These are phyloP conservation scores for Corrigiola litoralis DNA, from an alignment of 179 eudicot species.

Conservation along the genomic window DNA sequence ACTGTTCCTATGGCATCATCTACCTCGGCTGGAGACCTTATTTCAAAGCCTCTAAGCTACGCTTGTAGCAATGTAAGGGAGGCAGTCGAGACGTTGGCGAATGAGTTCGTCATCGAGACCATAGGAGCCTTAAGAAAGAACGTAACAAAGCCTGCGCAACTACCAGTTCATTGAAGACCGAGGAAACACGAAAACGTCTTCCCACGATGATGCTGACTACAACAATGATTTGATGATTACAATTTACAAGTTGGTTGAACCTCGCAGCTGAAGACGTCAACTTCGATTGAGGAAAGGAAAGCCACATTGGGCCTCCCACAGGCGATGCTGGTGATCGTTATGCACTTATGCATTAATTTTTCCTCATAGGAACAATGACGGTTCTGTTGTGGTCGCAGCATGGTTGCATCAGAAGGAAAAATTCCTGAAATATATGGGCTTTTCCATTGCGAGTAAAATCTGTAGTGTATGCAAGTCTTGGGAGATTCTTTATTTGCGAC, in stretches of 20 bases:
- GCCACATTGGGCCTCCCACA: constrained; percentile 22
- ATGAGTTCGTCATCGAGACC: background rate
- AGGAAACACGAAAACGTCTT: background rate
- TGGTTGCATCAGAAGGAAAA: constrained; percentile 22
- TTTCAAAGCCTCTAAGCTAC: background rate
- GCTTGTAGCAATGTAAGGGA: background rate
- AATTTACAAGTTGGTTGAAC: constrained; percentile 26
- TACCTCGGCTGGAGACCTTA: background rate
- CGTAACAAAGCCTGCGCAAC: background rate
- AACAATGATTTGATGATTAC: constrained; percentile 14
- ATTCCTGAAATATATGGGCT: background rate
- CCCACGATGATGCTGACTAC: constrained; percentile 14
- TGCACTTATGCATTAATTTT: background rate
- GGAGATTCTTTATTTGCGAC: too few relatives aligned
- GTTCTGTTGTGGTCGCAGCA: constrained; percentile 9
- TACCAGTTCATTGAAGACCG: background rate
- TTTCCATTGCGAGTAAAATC: background rate
- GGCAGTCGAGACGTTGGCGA: background rate
- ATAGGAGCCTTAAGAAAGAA: background rate
- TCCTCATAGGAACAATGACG: constrained; percentile 14
- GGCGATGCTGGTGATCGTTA: constrained; percentile 18
- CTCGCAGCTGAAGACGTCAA: constrained; percentile 16
- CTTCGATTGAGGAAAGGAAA: constrained; percentile 36
- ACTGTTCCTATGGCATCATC: too few relatives aligned
- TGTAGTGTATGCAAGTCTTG: too few relatives aligned